Evolutionary conservation across 306 rosid genomes (phyloP).

Genomic region (Malus fusca): DNA sequence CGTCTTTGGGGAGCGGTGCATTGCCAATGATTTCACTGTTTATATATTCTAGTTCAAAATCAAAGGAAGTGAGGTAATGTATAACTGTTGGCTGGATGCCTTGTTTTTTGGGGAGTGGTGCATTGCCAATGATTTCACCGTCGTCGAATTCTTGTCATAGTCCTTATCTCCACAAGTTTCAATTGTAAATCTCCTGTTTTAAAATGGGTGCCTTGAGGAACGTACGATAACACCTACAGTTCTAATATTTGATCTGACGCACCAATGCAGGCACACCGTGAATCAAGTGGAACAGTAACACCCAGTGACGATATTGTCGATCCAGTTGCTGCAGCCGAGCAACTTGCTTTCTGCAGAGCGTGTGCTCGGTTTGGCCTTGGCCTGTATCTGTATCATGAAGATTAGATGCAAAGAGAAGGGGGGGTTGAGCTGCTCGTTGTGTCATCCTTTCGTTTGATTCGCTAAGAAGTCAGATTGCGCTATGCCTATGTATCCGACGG

Average conservation of each 20-base stretch:
- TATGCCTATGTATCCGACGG: conserved; percentile 14
- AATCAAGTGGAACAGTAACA: conserved; percentile 79
- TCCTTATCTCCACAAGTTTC: background rate
- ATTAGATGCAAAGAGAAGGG: conserved; percentile 18
- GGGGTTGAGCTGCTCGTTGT: background rate
- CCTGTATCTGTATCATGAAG: conserved; percentile 83
- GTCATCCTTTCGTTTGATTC: conserved; percentile 4
- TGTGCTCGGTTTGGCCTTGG: conserved; percentile 99
- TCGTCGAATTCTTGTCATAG: background rate
- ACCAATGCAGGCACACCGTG: conserved; percentile 73
- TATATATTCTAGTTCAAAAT: background rate
- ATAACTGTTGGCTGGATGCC: background rate
- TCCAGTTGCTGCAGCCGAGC: conserved; percentile 95
- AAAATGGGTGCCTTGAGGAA: background rate
- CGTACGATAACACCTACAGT: background rate
- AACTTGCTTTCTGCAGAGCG: conserved; percentile 90
- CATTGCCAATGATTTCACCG: too few species aligned
- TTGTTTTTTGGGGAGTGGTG: too few species aligned
- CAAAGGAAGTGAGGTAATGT: background rate
- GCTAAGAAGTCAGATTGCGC: background rate
- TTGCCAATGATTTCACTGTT: too few species aligned
- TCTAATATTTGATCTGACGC: background rate
- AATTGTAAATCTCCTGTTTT: background rate
- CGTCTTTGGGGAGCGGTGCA: background rate
- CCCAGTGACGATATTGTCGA: conserved; percentile 46